Evolutionary conservation across 257 asterid species (phyloP).

Genomic region (Nicotiana undulata): DNA sequence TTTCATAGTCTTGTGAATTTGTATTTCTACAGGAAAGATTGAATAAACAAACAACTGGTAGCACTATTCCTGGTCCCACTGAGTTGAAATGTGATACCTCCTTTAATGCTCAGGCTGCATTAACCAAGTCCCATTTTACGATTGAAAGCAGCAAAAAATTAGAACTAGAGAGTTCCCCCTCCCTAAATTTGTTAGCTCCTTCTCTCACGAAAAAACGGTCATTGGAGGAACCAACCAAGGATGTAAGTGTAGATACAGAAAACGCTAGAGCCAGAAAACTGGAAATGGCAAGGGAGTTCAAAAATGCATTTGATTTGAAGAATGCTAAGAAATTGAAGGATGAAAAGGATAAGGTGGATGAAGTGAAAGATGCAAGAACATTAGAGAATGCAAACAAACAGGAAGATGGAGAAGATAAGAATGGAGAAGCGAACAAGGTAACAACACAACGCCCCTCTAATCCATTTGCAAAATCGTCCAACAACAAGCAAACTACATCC

Average conservation of each 20-base stretch:
- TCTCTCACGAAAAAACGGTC: conserved; percentile 19
- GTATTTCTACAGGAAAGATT: conserved; percentile 52
- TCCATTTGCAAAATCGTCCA: conserved; percentile 73
- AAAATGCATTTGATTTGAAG: conserved; percentile 14
- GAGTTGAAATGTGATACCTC: conserved; percentile 19
- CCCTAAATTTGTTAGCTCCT: conserved; percentile 23
- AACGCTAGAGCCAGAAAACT: conserved; percentile 17
- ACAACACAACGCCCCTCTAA: conserved; percentile 52
- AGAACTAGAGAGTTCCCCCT: conserved; percentile 23
- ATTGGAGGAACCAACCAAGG: conserved; percentile 29
- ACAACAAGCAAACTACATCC: conserved; percentile 42
- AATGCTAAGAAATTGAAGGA: conserved; percentile 6
- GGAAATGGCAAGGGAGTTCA: conserved; percentile 30
- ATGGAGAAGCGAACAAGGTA: conserved; percentile 19
- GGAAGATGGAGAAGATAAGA: conserved; percentile 5
- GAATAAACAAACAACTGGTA: conserved; percentile 33
- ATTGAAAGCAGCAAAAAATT: conserved; percentile 35
- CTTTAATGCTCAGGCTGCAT: conserved; percentile 18
- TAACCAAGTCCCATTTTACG: conserved; percentile 18
- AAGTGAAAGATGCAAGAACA: not conserved
- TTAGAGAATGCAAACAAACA: not conserved
- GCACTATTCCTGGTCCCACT: conserved; percentile 14
- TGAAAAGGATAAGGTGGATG: not conserved
- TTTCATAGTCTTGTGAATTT: not conserved
- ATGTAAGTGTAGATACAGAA: conserved; percentile 25